Base-by-base conservation (phyloP, 2,329 filamentous ascomycete species). In the Chrysoporthe puriensis region DNA sequence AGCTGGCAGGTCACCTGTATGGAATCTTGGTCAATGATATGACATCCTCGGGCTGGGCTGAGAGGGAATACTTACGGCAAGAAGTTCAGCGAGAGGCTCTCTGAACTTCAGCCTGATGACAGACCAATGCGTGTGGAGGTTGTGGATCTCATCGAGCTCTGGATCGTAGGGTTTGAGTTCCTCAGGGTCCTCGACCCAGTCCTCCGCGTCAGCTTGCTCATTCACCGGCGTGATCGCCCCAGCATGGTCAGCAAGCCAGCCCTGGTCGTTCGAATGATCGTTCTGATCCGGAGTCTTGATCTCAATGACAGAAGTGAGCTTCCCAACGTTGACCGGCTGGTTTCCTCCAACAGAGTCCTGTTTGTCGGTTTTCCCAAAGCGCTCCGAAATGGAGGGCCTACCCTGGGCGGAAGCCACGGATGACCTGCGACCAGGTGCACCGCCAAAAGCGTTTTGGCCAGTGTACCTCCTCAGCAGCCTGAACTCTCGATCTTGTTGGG, bases 81-180 rank as follows among this genome's bases (percentile, higher is more conserved):
- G 78, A 1, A 83, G 79, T 70, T 88, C 85, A 1, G 84, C 85
- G 1, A 86, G 76, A 40, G 83, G 82, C 72, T 87, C 84, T 13
- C 84, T 80, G 71, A 85, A 82, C 46, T 82, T 79, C 0, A 83
- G 82, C 32, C 85, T 80, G 34, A 86, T 79, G 21, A 82, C 77
- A 43, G 82, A 79, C 84, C 85, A 81, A 71, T 79, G 72, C 34
- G 82, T 80, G 66, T 80, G 79, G 64, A 79, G 77, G 71, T 85
- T 85, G 63, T 84, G 81, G 40, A 85, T 77, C 70, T 84, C 82
- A 21, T 84, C 80, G 6, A 69, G 64, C 32, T 69, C 65, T 4
- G 64, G 67, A 34, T 67, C 67, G 57, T 62, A 69, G 1, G 67
- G 67, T 21, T 67, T 48, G 4, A 69, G 36, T 16, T 69, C 61